A percentile compares a stretch with the other conserved stretches of the same genome.
Conservation (phyloP, 2,329 filamentous ascomycete species). For the Thielaviopsis populi region DNA sequence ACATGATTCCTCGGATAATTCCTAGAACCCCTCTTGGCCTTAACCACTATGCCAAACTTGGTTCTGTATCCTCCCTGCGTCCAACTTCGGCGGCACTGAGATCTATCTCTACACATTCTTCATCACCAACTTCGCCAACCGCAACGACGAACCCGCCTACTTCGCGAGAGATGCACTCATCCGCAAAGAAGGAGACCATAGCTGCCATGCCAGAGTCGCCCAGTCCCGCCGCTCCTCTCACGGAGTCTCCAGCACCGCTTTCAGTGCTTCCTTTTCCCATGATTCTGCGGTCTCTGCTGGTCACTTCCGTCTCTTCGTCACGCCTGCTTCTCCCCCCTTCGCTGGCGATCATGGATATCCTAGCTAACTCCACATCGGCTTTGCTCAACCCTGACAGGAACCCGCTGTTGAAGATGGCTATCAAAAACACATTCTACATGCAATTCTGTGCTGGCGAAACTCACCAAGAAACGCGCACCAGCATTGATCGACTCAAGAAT, state of each 20-base stretch:
- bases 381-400: conserved; percentile 64
- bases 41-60: background rate
- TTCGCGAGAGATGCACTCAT: conserved; percentile 13
- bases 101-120: background rate
- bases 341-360: conserved; percentile 48
- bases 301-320: conserved; percentile 56
- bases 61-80: background rate
- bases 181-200: conserved; percentile 13
- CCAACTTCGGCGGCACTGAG: background rate
- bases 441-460: conserved; percentile 84
- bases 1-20: background rate
- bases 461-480: conserved; percentile 48
- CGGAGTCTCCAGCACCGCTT: conserved; percentile 31
- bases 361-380: conserved; percentile 53
- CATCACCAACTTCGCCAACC: background rate
- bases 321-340: conserved; percentile 54
- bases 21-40: conserved; percentile 7
- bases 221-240: background rate
- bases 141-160: background rate
- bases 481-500: conserved; percentile 48
- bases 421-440: conserved; percentile 75
- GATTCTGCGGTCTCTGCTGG: conserved; percentile 53
- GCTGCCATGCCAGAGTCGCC: background rate
- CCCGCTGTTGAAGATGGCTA: conserved; percentile 48
- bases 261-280: conserved; percentile 51